Conservation (phyloP, 495 filamentous ascomycete genomes). For the Neurospora tetraspora region DNA sequence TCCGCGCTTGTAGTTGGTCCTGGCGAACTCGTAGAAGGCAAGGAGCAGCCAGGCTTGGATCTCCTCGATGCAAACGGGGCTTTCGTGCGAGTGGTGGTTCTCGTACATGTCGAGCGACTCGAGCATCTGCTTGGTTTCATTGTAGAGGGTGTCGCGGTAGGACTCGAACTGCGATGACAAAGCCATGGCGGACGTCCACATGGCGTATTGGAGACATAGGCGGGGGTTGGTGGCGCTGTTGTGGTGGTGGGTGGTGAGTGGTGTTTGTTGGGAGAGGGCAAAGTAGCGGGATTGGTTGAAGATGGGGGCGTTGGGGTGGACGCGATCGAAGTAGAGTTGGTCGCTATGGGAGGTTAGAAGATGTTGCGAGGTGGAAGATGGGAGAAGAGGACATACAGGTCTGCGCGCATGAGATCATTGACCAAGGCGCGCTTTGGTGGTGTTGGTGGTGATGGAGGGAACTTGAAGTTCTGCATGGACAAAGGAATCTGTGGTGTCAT, state of each 20-base stretch:
- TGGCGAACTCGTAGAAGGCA: conserved; percentile 43
- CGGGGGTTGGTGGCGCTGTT: conserved; percentile 14
- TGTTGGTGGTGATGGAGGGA: conserved; percentile 22
- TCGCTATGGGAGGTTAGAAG: conserved; percentile 23
- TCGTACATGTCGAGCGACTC: conserved; percentile 25
- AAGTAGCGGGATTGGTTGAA: conserved; percentile 34
- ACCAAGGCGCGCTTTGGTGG: conserved; percentile 13
- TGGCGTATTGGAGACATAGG: conserved; percentile 42
- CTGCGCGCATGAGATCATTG: conserved; percentile 32
- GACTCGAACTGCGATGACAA: conserved; percentile 43
- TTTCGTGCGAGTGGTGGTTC: conserved; percentile 8
- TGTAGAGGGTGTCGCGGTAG: conserved; percentile 36
- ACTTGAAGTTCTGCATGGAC: conserved; percentile 17
- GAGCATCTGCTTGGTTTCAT: conserved; percentile 38
- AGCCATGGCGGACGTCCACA: conserved; percentile 46
- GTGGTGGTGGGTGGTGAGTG: background rate
- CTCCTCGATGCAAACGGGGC: conserved; percentile 28
- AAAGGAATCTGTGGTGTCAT: conserved; percentile 14
- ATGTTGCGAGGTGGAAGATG: background rate
- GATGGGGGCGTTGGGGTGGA: conserved; percentile 45
- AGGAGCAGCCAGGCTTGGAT: conserved; percentile 47
- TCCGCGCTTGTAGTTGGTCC: conserved; percentile 34
- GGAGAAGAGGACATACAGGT: conserved; percentile 25
- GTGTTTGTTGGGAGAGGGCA: conserved; percentile 9
- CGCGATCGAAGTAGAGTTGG: conserved; percentile 49